Percentiles rank a stretch among this genome's conserved stretches.
Evolutionary conservation across 2,329 filamentous ascomycete genomes (phyloP).

Genomic region (Aspergillus oerlinghausenensis): DNA sequence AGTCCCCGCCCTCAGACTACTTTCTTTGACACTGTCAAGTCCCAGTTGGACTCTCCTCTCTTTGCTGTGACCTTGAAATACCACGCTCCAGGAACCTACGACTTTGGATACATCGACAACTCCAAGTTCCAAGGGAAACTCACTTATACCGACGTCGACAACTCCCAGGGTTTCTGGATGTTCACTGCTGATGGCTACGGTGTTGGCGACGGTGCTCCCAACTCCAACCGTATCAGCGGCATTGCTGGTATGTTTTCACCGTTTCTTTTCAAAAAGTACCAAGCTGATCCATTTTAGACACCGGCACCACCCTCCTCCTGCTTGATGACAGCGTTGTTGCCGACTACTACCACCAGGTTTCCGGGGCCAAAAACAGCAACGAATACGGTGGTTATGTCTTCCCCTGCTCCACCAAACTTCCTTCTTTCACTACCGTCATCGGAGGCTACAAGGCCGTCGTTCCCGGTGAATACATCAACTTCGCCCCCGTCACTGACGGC

Average conservation of each 20-base stretch:
- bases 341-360: constrained; percentile 58
- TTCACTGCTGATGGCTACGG: constrained; percentile 55
- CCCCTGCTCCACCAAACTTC: constrained; percentile 48
- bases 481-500: constrained; percentile 39
- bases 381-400: constrained; percentile 53
- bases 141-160: constrained; percentile 53
- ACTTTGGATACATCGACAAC: constrained; percentile 57
- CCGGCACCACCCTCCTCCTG: constrained; percentile 64
- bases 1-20: constrained; percentile 48
- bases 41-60: constrained; percentile 45
- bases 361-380: constrained; percentile 46
- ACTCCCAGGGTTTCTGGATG: constrained; percentile 59
- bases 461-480: constrained; percentile 54
- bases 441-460: constrained; percentile 47
- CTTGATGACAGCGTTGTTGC: constrained; percentile 50
- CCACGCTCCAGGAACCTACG: constrained; percentile 48
- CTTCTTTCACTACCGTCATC: constrained; percentile 52
- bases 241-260: constrained; percentile 47
- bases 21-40: constrained; percentile 58
- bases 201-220: constrained; percentile 44
- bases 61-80: constrained; percentile 55
- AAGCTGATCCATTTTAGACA: constrained; percentile 44
- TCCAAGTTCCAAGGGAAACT: constrained; percentile 56
- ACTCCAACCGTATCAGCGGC: constrained; percentile 42
- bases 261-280: neutral